These are phyloP conservation scores for Aquilaria sinensis DNA, from an alignment of 345 rosid species.

Conservation along the genomic window DNA sequence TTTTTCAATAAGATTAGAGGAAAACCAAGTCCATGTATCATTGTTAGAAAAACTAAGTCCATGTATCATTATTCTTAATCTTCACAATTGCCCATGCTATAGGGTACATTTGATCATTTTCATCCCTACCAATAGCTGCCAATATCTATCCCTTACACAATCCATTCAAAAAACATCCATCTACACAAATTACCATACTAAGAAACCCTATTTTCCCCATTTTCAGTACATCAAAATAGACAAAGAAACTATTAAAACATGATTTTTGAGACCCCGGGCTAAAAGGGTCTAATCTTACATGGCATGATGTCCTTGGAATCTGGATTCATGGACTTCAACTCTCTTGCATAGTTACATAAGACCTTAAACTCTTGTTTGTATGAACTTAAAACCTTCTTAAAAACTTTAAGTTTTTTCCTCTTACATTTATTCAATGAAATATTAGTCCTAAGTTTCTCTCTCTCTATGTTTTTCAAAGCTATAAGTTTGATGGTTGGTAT, in stretches of 20 bases:
- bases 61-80: not conserved
- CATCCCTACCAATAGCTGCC: not conserved
- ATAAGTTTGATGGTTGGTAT: not conserved
- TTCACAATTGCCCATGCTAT: too few species aligned
- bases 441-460: not conserved
- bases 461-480: not conserved
- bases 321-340: not conserved
- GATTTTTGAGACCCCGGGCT: not conserved
- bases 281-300: too few species aligned
- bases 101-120: too few species aligned
- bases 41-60: too few species aligned
- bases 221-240: not conserved
- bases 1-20: not conserved
- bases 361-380: not conserved
- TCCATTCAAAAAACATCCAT: slow-evolving; percentile 1
- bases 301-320: too few species aligned
- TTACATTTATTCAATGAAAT: too few species aligned
- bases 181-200: not conserved
- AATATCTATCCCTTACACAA: not conserved
- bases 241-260: too few species aligned
- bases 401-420: not conserved
- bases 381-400: not conserved
- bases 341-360: too few species aligned
- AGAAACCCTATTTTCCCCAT: not conserved
- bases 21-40: not conserved